These are phyloP conservation scores for Sphaerulina populicola DNA, from an alignment of 2,329 filamentous ascomycete genomes.

Conservation along the genomic window DNA sequence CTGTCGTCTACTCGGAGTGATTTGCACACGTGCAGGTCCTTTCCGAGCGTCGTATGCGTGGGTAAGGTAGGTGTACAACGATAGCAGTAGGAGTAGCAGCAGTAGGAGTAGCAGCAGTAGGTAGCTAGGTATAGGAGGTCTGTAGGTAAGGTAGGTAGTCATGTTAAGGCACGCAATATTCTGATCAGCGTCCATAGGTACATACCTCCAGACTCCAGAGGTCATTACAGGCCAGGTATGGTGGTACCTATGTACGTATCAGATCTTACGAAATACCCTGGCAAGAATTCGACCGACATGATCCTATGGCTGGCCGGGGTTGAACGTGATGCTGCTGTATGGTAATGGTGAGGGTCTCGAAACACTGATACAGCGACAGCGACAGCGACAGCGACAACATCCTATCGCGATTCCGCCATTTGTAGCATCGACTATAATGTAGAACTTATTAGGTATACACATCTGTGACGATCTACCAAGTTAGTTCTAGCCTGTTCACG, in stretches of 20 bases:
- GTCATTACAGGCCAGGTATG: not conserved
- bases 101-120: not conserved
- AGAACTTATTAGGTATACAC: too few relatives aligned
- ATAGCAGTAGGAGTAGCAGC: not conserved
- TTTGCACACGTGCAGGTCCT: not conserved
- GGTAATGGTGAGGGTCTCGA: not conserved
- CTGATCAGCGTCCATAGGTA: too few relatives aligned
- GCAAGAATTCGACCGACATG: not conserved
- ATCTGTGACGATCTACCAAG: too few relatives aligned
- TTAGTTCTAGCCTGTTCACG: too few relatives aligned
- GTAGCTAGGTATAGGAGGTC: too few relatives aligned
- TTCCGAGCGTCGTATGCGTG: not conserved
- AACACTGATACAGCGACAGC: not conserved
- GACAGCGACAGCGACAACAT: not conserved
- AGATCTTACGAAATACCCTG: not conserved
- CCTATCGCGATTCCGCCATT: too few relatives aligned
- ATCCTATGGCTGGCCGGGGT: constrained; percentile 10
- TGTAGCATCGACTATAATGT: too few relatives aligned
- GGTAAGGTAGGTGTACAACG: not conserved
- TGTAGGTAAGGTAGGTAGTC: too few relatives aligned
- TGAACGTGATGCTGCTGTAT: constrained; percentile 6
- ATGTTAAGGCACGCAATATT: too few relatives aligned
- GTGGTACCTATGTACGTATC: too few relatives aligned
- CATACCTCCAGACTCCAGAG: too few relatives aligned
- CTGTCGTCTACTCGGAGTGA: not conserved